Percentiles rank a stretch among this genome's conserved stretches.
phyloP scores from a whole-genome alignment of 2,329 filamentous ascomycete species.

The Paecilomyces sp. region DNA sequence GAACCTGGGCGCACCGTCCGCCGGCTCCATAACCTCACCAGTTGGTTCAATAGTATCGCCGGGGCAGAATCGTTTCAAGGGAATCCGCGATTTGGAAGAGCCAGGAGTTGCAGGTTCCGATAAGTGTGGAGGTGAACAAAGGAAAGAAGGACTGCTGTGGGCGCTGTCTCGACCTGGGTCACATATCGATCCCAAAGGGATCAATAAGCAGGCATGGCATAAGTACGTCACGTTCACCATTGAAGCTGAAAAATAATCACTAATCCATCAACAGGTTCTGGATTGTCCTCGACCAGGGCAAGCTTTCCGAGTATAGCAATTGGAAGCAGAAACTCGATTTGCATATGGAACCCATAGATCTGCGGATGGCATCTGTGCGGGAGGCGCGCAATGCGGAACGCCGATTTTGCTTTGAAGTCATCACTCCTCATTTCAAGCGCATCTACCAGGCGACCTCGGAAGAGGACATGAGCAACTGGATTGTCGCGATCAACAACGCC shows the following conservation, averaged over 20 bases:
- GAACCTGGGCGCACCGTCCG: conserved; percentile 18
- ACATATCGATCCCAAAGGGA: conserved; percentile 86
- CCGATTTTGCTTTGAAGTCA: conserved; percentile 96
- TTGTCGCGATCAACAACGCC: conserved; percentile 91
- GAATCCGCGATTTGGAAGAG: conserved; percentile 87
- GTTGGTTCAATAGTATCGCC: conserved; percentile 19
- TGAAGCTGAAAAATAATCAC: background rate
- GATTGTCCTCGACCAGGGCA: conserved; percentile 96
- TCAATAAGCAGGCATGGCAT: conserved; percentile 98
- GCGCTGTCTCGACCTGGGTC: conserved; percentile 86
- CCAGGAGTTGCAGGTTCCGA: conserved; percentile 55
- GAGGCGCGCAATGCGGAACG: conserved; percentile 92
- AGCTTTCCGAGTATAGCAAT: conserved; percentile 95
- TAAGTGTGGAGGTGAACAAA: conserved; percentile 55
- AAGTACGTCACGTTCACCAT: conserved; percentile 58
- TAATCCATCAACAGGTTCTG: conserved; percentile 62
- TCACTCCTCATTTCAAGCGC: conserved; percentile 90
- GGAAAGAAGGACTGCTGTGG: conserved; percentile 93
- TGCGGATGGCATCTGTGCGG: conserved; percentile 92
- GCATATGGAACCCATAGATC: conserved; percentile 95
- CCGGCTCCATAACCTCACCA: conserved; percentile 12
- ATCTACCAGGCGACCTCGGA: conserved; percentile 97
- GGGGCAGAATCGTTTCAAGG: conserved; percentile 65
- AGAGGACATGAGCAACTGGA: conserved; percentile 98
- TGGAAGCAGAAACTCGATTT: conserved; percentile 97